phyloP scores from a whole-genome alignment of 805 yeast species.

The Saturnispora ahearnii region DNA sequence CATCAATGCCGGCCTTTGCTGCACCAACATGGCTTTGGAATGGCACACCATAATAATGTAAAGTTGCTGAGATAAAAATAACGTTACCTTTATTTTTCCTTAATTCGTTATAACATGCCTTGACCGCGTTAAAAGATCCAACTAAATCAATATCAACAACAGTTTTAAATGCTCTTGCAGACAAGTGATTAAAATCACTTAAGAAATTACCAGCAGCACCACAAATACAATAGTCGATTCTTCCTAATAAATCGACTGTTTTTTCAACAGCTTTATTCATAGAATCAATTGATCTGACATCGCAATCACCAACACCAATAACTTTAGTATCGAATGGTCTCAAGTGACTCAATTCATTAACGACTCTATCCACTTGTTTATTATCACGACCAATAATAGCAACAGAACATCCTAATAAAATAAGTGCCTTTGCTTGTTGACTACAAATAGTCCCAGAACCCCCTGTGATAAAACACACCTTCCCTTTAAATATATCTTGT shows the following conservation, averaged over 20 bases:
- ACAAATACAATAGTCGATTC: slow-evolving; percentile 79
- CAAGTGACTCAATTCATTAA: slow-evolving; percentile 58
- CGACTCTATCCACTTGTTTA: slow-evolving; percentile 58
- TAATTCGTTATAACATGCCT: slow-evolving; percentile 66
- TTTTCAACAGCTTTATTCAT: slow-evolving; percentile 52
- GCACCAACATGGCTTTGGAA: slow-evolving; percentile 88
- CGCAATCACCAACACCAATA: slow-evolving; percentile 61
- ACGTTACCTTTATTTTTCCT: slow-evolving; percentile 59
- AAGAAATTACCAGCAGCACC: slow-evolving; percentile 97
- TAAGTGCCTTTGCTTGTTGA: slow-evolving; percentile 80
- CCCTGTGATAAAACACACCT: slow-evolving; percentile 87
- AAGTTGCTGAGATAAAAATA: slow-evolving; percentile 77
- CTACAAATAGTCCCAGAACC: slow-evolving; percentile 96
- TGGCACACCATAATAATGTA: slow-evolving; percentile 84
- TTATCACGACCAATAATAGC: slow-evolving; percentile 74
- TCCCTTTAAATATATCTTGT: slow-evolving; percentile 65
- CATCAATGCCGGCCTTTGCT: slow-evolving; percentile 94
- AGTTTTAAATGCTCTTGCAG: slow-evolving; percentile 80
- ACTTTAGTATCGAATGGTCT: slow-evolving; percentile 36
- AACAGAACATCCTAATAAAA: slow-evolving; percentile 77
- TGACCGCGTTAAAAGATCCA: slow-evolving; percentile 84
- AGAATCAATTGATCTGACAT: slow-evolving; percentile 64
- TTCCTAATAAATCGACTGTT: slow-evolving; percentile 63
- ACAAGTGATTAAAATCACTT: slow-evolving; percentile 66
- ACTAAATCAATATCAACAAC: slow-evolving; percentile 80